Base-by-base conservation (phyloP, 2,329 filamentous ascomycete genomes). In the Claviceps maximensis region DNA sequence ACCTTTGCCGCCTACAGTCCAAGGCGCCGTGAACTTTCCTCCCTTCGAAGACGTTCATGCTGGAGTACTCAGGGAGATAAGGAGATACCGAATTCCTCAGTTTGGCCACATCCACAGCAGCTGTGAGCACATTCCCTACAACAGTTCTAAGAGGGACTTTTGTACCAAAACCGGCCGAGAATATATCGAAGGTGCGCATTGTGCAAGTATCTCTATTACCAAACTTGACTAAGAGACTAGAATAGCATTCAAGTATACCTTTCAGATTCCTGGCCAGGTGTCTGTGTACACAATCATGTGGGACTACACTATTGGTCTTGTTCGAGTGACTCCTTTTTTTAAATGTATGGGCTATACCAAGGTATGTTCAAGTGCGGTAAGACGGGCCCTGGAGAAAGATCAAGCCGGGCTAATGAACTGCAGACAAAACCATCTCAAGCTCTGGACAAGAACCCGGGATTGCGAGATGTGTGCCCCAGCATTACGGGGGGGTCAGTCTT, bases 291-390 rank as follows among this genome's bases (percentile, higher is more conserved):
- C 79, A 1, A 83, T 97, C 56, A 89, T 96, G 80, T 98, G 93
- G 93, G 93, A 98, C 68, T 96, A 96, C 71, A 91, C 94, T 61
- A 82, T 91, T 56, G 93, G 93, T 9, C 82, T 97, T 31, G 90
- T 97, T 57, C 84, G 91, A 56, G 94, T 95, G 69, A 96, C 90
- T 2, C 86, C 89, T 29, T 87, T 97, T 65, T 97, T 97, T 77
- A 95, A 95, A 67, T 89, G 87, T 59, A 84, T 84, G 65, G 83
- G 85, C 58, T 91, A 91, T 64, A 79, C 84, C 58, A 98, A 98
- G 82, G 91, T 89, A 65, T 63, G 51, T 38, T 21, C 21, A 13
- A 25, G 6, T 44, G 7, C 4, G n/a, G n/a, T n/a, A n/a, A n/a
- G n/a, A n/a, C n/a, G n/a, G n/a, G n/a, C n/a, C n/a, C n/a, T n/a